Percentiles rank a stretch among this genome's conserved stretches.
Evolutionary conservation across 176 grass and related monocot species (phyloP).

Genomic region (Musa troglodytarum): DNA sequence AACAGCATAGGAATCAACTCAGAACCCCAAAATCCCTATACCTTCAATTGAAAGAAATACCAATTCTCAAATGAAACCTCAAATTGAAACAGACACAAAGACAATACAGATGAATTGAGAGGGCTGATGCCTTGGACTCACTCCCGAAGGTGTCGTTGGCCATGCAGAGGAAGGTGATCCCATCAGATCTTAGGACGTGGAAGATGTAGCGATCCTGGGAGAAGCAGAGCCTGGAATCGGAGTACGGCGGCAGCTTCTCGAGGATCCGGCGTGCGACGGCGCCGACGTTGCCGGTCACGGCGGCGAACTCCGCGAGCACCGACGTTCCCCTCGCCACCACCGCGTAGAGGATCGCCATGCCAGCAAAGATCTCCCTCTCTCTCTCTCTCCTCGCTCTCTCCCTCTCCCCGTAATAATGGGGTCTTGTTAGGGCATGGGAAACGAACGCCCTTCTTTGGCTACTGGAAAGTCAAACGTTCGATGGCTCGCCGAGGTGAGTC

Average conservation of each 20-base stretch:
- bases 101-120: not conserved
- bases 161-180: slow-evolving; percentile 91
- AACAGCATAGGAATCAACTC: no score
- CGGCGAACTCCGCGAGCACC: slow-evolving; percentile 84
- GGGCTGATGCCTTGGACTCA: slow-evolving; percentile 9
- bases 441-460: no score
- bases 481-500: no score
- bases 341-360: slow-evolving; percentile 95
- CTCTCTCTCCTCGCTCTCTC: no score
- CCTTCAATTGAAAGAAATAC: no score
- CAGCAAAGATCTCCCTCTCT: not conserved
- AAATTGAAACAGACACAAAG: no score
- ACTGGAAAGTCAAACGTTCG: no score
- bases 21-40: no score
- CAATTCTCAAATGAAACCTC: no score
- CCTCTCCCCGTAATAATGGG: no score
- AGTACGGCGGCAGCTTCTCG: slow-evolving; percentile 57
- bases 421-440: no score
- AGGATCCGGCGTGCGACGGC: slow-evolving; percentile 77
- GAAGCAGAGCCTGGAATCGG: slow-evolving; percentile 74
- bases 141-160: slow-evolving; percentile 91
- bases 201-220: slow-evolving; percentile 98
- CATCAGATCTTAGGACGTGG: slow-evolving; percentile 62
- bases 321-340: slow-evolving; percentile 70
- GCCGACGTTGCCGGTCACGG: slow-evolving; percentile 75